These are phyloP conservation scores for Candida yuanshanica DNA, from an alignment of 805 yeast species.

Conservation along the genomic window DNA sequence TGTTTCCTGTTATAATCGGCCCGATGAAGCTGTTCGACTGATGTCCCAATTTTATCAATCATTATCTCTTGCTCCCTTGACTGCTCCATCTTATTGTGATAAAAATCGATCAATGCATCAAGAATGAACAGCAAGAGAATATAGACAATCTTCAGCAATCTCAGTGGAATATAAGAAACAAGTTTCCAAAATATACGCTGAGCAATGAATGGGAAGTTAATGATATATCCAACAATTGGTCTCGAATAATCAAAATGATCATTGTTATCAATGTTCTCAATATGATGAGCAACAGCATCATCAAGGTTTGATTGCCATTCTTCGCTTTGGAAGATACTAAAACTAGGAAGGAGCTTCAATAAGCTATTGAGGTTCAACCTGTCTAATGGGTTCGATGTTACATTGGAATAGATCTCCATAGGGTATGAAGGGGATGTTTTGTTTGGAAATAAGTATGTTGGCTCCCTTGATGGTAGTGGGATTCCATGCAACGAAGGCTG, in stretches of 20 bases:
- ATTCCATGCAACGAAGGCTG: conserved; percentile 5
- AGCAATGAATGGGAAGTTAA: conserved; percentile 7
- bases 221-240: conserved; percentile 5
- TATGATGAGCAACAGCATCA: not conserved
- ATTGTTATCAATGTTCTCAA: not conserved
- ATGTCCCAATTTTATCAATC: not conserved
- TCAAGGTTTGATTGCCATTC: not conserved
- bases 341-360: not conserved
- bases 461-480: conserved; percentile 1
- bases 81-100: not conserved
- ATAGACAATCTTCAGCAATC: conserved; percentile 6
- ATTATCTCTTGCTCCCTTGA: not conserved
- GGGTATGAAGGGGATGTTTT: not conserved
- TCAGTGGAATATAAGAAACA: conserved; percentile 12
- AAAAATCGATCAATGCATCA: conserved; percentile 8
- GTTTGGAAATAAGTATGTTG: not conserved
- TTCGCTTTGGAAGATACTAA: too few species aligned
- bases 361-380: not conserved
- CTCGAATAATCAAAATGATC: conserved; percentile 1
- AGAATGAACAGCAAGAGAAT: conserved; percentile 6
- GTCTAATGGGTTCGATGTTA: not conserved
- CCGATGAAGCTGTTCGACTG: not conserved
- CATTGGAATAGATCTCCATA: not conserved
- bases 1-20: too few species aligned
- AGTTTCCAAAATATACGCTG: conserved; percentile 11